Evolutionary conservation across 495 filamentous ascomycete species (phyloP), one percentile per base, ranked within the genome.

Genomic region (Lasiosphaeriaceae sp.): DNA sequence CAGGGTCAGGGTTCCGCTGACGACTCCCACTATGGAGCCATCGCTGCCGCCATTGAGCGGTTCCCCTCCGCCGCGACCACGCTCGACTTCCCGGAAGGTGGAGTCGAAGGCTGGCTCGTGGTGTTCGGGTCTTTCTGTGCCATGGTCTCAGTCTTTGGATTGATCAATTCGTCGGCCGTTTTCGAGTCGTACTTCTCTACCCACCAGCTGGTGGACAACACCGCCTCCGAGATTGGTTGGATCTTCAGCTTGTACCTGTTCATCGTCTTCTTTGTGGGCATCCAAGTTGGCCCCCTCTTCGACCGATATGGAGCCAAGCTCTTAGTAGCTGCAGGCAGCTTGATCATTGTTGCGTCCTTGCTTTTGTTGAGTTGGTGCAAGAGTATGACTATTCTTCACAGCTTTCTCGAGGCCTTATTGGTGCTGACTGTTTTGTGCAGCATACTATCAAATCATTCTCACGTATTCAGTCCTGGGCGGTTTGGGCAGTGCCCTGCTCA

Each of bases 371-470:
- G 66, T 44, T 63, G 74, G 55, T 76, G 69, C 47, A 57, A 73
- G 53, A 65, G 74, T 77, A 55, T 46, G 68, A 9, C 19, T 6
- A 1, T 41, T 16, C 6, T 19, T 45, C 16, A n/a, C 9, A 11
- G 24, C 4, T 50, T n/a, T 11, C n/a, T 46, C 3, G n/a, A n/a
- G n/a, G n/a, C n/a, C n/a, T n/a, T n/a, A n/a, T n/a, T n/a, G n/a
- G n/a, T 2, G 41, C 52, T 60, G 20, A 62, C 56, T 22, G 23
- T n/a, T 14, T 53, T 35, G 49, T 74, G 47, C 65, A 62, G 69
- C 74, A 37, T 89, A 86, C 65, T 89, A 85, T 74, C 86, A 89
- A 37, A 86, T 86, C 64, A 77, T 88, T 59, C 77, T 88, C 0
- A 78, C 79, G 14, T 82, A 86, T 41, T 77, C 78, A 3, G 60